Conservation (phyloP, 225 moss, liverwort and hornwort genomes). For the Pleurozium schreberi region DNA sequence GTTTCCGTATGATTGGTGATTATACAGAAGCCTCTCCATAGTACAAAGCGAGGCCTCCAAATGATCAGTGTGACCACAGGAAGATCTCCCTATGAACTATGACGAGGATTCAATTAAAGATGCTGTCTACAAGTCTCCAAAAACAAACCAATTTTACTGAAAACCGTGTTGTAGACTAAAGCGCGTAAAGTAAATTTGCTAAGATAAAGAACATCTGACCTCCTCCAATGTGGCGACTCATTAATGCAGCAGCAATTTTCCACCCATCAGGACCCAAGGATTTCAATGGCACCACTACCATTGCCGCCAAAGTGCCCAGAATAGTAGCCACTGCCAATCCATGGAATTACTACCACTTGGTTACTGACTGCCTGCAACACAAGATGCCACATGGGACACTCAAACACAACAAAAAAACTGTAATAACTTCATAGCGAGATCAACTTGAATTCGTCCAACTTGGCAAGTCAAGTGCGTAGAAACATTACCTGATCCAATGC, state of each 20-base stretch:
- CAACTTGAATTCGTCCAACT: background rate
- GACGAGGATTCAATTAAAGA: background rate
- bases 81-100: background rate
- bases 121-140: background rate
- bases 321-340: constrained; percentile 82
- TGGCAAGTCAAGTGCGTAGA: background rate
- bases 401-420: background rate
- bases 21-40: background rate
- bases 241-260: constrained; percentile 96
- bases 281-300: constrained; percentile 68
- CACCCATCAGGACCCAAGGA: constrained; percentile 87
- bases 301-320: constrained; percentile 75
- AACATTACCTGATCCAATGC: constrained; percentile 67
- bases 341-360: constrained; percentile 30
- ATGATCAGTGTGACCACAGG: background rate
- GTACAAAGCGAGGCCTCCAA: background rate
- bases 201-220: constrained; percentile 20
- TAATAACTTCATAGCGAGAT: background rate
- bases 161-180: background rate
- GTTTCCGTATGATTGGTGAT: background rate
- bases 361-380: constrained; percentile 40
- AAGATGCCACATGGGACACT: constrained; percentile 15
- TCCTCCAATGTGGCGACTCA: constrained; percentile 99
- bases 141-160: background rate
- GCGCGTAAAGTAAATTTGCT: background rate